Conservation (phyloP, 140 eudicot genomes). For the Flaveria floridana region DNA sequence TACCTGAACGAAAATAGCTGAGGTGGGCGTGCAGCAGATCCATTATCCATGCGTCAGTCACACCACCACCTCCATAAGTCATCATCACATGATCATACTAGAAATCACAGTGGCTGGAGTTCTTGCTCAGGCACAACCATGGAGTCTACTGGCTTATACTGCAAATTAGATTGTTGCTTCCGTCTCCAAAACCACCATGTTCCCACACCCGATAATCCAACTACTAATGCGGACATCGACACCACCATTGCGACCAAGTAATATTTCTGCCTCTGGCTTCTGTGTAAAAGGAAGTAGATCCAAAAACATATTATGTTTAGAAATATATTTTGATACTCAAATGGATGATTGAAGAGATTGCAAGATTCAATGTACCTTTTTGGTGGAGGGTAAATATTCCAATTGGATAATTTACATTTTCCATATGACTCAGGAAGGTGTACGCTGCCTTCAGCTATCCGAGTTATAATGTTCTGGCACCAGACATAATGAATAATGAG, state of each 20-base stretch:
- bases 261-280: conserved; percentile 74
- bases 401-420: conserved; percentile 53
- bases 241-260: conserved; percentile 35
- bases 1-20: conserved; percentile 22
- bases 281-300: conserved; percentile 27
- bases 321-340: background rate
- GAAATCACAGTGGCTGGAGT: conserved; percentile 70
- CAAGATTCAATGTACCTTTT: conserved; percentile 43
- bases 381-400: conserved; percentile 58
- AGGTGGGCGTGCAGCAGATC: background rate
- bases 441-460: conserved; percentile 57
- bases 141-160: conserved; percentile 81
- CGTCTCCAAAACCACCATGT: conserved; percentile 71
- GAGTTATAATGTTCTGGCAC: conserved; percentile 57
- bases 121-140: conserved; percentile 73
- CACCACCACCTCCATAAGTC: background rate
- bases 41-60: conserved; percentile 7
- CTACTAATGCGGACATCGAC: conserved; percentile 34
- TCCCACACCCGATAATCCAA: conserved; percentile 58
- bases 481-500: conserved; percentile 11
- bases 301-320: background rate
- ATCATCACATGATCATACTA: background rate
- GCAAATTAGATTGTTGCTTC: conserved; percentile 44
- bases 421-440: conserved; percentile 84
- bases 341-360: background rate